Base-by-base conservation (phyloP, 768 basidiomycete genomes). In the Strobilomyces confusus region DNA sequence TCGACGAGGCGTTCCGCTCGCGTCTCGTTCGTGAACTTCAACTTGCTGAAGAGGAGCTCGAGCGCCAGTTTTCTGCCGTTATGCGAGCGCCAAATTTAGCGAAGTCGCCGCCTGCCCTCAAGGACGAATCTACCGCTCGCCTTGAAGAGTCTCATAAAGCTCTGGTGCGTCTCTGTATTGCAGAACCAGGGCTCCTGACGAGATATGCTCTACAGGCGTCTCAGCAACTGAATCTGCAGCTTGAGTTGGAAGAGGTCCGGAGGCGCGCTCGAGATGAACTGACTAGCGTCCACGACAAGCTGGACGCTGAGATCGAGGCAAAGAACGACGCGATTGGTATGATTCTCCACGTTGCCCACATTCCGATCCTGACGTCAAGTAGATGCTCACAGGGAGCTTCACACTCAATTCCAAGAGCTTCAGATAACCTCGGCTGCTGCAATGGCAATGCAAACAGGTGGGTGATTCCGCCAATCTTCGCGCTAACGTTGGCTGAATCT, bases 101-200 rank as follows among this genome's bases (percentile, higher is more conserved):
- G 0, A 84, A 83, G 56, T 82, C 85, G 72, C 79, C 82, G 68
- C 76, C 73, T 55, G 77, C 78, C 0, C 41, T 50, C 19, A 61
- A 55, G 33, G 58, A 61, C 14, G 61, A 57, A 20, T 49, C 61
- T 17, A 48, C 48, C 12, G 64, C 74, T 38, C 80, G 82, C 23
- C 69, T 87, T 14, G 87, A 88, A 58, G 87, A 86, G 58, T 87
- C 86, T 15, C 76, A 82, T 43, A 85, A 82, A 62, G 84, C 86
- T 49, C 65, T 89, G 59, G 84, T 87, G 67, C 57, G 82, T 51
- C 17, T 33, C 44, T 20, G 22, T 25, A 26, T 17, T 2, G 13
- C 34, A 20, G 25, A 37, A 32, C 9, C 3, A 25, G 19, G 48
- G 33, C 54, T 52, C 29, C 45, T 34, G 43, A 12, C 15, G 19